phyloP scores from a whole-genome alignment of 73 alveolate genomes.

The Tetrahymena malaccensis region DNA sequence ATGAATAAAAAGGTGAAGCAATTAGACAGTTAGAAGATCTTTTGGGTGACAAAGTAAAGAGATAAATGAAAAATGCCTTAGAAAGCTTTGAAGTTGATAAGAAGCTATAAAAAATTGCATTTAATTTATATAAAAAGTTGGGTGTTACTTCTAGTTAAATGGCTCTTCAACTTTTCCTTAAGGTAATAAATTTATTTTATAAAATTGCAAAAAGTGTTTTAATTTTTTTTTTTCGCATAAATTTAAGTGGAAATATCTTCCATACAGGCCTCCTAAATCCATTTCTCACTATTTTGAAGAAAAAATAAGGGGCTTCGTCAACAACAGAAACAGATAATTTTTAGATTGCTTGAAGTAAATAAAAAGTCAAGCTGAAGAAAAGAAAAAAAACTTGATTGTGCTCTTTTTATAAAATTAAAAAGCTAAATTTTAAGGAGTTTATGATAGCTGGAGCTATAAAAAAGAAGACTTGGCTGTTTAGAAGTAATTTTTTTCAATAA shows the following conservation, averaged over 20 bases:
- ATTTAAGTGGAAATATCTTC: not conserved
- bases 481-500: not conserved
- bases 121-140: not conserved
- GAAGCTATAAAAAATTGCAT: not conserved
- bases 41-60: not conserved
- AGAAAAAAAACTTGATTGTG: not conserved
- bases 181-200: not conserved
- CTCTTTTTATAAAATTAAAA: not conserved
- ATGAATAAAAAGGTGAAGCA: not conserved
- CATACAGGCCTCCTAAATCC: not conserved
- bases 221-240: not conserved
- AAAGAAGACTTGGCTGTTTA: not conserved
- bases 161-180: not conserved
- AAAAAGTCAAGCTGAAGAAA: not conserved
- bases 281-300: not conserved
- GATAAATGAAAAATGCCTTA: not conserved
- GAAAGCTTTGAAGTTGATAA: not conserved
- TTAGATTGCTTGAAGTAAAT: not conserved
- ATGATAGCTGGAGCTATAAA: not conserved
- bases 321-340: not conserved
- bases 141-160: not conserved
- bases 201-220: not conserved
- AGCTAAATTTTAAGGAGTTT: not conserved
- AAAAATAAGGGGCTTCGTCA: not conserved
- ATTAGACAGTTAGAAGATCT: not conserved